phyloP scores from a whole-genome alignment of 495 filamentous ascomycete species.

The Rusavskia elegans region DNA sequence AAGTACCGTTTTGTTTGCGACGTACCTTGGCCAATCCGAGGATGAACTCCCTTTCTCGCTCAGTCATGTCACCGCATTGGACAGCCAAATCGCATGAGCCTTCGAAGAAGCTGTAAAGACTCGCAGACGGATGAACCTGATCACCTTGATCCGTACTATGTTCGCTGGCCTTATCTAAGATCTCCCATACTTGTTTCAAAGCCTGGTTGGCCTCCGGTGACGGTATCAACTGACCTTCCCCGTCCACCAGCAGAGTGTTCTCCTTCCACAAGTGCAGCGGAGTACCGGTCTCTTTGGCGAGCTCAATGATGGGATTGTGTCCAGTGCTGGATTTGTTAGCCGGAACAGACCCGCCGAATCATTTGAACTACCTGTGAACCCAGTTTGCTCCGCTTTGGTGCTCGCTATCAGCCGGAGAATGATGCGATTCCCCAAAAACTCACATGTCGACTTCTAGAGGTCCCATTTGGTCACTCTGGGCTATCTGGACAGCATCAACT shows the following conservation, averaged over 20 bases:
- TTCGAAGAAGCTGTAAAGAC: slow-evolving; percentile 61
- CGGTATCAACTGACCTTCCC: background rate
- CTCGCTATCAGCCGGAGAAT: background rate
- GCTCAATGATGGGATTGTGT: slow-evolving; percentile 64
- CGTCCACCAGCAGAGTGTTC: slow-evolving; percentile 2
- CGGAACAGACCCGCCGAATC: background rate
- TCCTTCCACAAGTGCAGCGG: slow-evolving; percentile 5
- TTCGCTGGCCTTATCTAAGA: slow-evolving; percentile 59
- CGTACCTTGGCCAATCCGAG: too few relatives aligned
- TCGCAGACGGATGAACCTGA: slow-evolving; percentile 43
- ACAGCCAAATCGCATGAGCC: slow-evolving; percentile 37
- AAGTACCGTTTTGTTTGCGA: too few relatives aligned
- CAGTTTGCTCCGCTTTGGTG: slow-evolving; percentile 67
- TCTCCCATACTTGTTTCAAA: slow-evolving; percentile 50
- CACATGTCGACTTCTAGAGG: slow-evolving; percentile 6
- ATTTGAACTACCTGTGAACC: slow-evolving; percentile 43
- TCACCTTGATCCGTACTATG: slow-evolving; percentile 53
- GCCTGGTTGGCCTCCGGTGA: background rate
- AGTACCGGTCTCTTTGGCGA: slow-evolving; percentile 57
- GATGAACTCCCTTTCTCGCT: slow-evolving; percentile 31
- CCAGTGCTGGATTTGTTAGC: slow-evolving; percentile 38
- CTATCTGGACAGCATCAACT: background rate
- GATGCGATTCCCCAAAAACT: background rate
- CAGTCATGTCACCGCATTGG: slow-evolving; percentile 16
- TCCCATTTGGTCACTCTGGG: slow-evolving; percentile 6